A percentile compares a stretch with the other conserved stretches of the same genome.
phyloP scores from a whole-genome alignment of 768 basidiomycete genomes.

The Hygrophoropsis aurantiaca region DNA sequence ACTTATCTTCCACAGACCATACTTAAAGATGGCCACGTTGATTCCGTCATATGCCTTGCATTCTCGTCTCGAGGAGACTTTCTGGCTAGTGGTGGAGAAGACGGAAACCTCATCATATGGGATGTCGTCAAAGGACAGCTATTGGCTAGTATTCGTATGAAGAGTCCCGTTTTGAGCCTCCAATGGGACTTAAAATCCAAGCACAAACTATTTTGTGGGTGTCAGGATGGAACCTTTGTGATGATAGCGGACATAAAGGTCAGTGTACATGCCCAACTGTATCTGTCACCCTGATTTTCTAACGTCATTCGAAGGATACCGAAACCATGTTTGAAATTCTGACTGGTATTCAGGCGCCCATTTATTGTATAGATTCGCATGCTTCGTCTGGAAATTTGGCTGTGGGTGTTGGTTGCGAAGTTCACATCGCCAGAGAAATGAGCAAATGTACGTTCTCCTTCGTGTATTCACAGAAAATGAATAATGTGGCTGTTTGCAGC shows the following conservation, averaged over 20 bases:
- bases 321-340: not conserved
- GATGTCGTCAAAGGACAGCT: not conserved
- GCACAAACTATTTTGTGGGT: conserved; percentile 2
- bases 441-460: not conserved
- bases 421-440: not conserved
- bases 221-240: conserved; percentile 1
- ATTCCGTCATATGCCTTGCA: not conserved
- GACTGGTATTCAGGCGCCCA: not conserved
- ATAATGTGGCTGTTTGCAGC: not conserved
- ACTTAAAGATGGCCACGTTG: not conserved
- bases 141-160: conserved; percentile 1
- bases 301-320: too few relatives aligned
- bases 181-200: not conserved
- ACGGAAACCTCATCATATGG: conserved; percentile 7
- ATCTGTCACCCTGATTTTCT: too few relatives aligned
- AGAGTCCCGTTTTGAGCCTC: conserved; percentile 2
- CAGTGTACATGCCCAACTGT: not conserved
- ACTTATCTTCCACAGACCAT: too few relatives aligned
- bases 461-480: too few relatives aligned
- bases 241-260: conserved; percentile 2
- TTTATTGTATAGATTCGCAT: not conserved
- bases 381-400: not conserved
- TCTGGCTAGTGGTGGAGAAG: conserved; percentile 2
- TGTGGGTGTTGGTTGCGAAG: not conserved
- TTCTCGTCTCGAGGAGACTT: not conserved